phyloP scores from a whole-genome alignment of 352 stramenopile species.

The Phytophthora tentaculata region DNA sequence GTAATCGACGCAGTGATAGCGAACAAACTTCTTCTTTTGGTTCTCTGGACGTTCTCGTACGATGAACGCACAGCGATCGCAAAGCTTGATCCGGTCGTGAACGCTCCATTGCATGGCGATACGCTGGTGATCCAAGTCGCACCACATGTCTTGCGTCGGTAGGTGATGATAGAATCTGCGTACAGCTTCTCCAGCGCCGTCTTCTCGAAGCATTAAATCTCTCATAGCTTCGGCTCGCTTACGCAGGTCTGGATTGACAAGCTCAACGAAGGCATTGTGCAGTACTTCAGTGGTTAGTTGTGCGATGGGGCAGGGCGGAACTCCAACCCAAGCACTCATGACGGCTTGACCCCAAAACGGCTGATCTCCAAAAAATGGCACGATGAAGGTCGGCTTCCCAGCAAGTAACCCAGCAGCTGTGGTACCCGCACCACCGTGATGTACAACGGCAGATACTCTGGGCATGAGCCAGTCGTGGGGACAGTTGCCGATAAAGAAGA shows the following conservation, averaged over 20 bases:
- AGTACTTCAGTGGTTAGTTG: constrained; percentile 83
- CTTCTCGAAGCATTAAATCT: constrained; percentile 71
- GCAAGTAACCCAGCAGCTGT: constrained; percentile 89
- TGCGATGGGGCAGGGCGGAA: constrained; percentile 78
- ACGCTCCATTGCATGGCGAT: constrained; percentile 45
- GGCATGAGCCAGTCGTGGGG: constrained; percentile 93
- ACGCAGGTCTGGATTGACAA: constrained; percentile 55
- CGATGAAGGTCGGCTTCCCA: constrained; percentile 92
- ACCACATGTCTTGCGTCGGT: constrained; percentile 87
- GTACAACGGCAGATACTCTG: constrained; percentile 83
- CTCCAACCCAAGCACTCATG: constrained; percentile 73
- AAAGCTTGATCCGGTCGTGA: constrained; percentile 46
- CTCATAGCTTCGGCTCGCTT: constrained; percentile 51
- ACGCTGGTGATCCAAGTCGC: constrained; percentile 37
- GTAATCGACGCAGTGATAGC: constrained; percentile 52
- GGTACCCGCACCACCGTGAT: constrained; percentile 84
- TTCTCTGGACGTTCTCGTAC: constrained; percentile 35
- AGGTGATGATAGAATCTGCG: constrained; percentile 88
- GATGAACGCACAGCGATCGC: constrained; percentile 45
- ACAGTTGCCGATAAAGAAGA: constrained; percentile 74
- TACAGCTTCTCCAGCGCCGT: constrained; percentile 84
- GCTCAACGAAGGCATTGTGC: constrained; percentile 64
- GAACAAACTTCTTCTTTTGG: constrained; percentile 34
- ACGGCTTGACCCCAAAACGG: constrained; percentile 94
- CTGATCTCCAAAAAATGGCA: constrained; percentile 95